phyloP scores from a whole-genome alignment of 1,284 basidiomycete genomes.

The Puccinia novopanici region DNA sequence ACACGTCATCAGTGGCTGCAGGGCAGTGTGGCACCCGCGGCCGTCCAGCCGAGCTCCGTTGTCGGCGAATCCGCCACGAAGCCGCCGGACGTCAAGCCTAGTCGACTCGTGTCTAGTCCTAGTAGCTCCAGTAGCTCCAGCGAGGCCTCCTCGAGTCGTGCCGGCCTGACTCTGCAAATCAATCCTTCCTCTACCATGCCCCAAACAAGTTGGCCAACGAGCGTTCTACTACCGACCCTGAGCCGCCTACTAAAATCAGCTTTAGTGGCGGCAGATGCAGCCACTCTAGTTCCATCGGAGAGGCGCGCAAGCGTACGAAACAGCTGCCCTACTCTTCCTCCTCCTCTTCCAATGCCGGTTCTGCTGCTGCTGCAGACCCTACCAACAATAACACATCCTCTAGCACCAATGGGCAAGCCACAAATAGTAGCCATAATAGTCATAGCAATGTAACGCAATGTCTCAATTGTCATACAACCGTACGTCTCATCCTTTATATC shows the following conservation, averaged over 20 bases:
- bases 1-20: conserved; percentile 12
- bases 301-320: conserved; percentile 42
- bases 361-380: background rate
- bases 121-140: conserved; percentile 27
- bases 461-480: conserved; percentile 41
- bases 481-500: background rate
- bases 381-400: background rate
- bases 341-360: no score
- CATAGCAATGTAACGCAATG: background rate
- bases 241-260: background rate
- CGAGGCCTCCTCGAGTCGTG: background rate
- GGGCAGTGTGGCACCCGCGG: conserved; percentile 14
- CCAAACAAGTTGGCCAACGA: background rate
- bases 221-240: background rate
- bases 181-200: background rate
- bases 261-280: conserved; percentile 38
- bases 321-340: conserved; percentile 35
- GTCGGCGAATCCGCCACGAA: background rate
- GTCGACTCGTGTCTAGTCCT: background rate
- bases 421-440: no score
- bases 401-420: background rate
- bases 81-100: background rate
- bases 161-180: background rate
- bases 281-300: conserved; percentile 35
- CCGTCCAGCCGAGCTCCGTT: background rate